These are phyloP conservation scores for Craterostigma plantagineum DNA, from an alignment of 257 asterid genomes.

Conservation along the genomic window DNA sequence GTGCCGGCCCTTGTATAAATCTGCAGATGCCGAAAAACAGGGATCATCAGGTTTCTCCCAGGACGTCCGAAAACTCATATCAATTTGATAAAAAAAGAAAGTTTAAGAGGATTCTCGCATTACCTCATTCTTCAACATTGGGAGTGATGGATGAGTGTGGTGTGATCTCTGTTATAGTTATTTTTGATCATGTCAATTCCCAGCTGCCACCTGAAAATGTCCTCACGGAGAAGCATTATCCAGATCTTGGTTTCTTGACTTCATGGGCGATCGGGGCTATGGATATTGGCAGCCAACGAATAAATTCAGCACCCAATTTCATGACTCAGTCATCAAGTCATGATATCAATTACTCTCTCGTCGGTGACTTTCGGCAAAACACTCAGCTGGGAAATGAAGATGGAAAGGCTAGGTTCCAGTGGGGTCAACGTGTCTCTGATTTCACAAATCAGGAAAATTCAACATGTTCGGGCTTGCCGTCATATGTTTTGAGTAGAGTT, in stretches of 20 bases:
- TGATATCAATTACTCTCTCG: too few species aligned
- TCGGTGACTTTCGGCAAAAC: too few species aligned
- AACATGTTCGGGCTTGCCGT: constrained; percentile 19
- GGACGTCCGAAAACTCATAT: constrained; percentile 11
- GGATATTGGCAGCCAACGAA: constrained; percentile 68
- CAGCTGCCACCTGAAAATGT: constrained; percentile 17
- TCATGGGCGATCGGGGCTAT: constrained; percentile 61
- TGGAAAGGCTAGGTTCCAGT: too few species aligned
- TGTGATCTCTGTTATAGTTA: constrained; percentile 25
- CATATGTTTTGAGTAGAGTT: constrained; percentile 32
- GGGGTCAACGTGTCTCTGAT: too few species aligned
- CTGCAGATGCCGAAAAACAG: constrained; percentile 14
- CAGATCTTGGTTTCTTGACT: constrained; percentile 37
- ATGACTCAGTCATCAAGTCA: constrained; percentile 7
- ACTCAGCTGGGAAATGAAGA: too few species aligned
- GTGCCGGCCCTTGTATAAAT: constrained; percentile 19
- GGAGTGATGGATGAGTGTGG: constrained; percentile 81
- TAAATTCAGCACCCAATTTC: constrained; percentile 17
- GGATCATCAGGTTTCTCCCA: constrained; percentile 11
- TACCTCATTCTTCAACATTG: constrained; percentile 45
- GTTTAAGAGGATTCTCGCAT: constrained; percentile 43
- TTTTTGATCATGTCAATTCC: constrained; percentile 27
- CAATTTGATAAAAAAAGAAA: constrained; percentile 22
- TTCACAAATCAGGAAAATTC: constrained; percentile 15
- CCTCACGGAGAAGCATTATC: constrained; percentile 18